Evolutionary conservation across 2,329 filamentous ascomycete species (phyloP), one percentile per base, ranked within the genome.

Genomic region (Incumbomyces delicatus): DNA sequence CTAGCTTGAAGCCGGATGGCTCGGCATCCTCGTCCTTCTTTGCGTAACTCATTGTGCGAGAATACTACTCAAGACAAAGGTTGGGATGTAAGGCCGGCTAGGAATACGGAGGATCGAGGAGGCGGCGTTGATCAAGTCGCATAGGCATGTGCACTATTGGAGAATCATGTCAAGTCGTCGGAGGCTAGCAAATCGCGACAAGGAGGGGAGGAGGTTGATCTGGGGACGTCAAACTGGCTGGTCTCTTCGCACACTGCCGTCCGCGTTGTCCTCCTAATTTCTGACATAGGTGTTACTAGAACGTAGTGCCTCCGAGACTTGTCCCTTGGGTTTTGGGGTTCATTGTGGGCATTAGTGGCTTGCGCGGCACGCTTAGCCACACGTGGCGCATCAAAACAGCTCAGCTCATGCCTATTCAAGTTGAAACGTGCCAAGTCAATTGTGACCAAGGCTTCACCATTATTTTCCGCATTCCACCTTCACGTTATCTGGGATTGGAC

Each of bases 11-110:
- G 74, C 96, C 78, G 64, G 85, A 83, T 66, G 83, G 80, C 66
- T 95, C 90, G 64, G 83, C 87, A 75, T 98, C 92, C 77, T 96
- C 92, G 70, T 98, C 90, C 77, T 95, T 96, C 75, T 98, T 98
- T 75, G 90, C 83, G 79, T 92, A 94, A 72, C 85, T 92, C 89
- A 95, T 95, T 18, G 51, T 67, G 65, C 20, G 16, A 27, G 33
- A 7, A 10, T 11, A 20, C 10, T 44, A 16, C 14, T 29, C 31
- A 36, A 33, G 32, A 44, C 31, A 12, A 35, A 33, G 12, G 14
- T 20, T 2, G 12, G 48, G 36, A 41, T 35, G 17, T 42, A 7
- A 52, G 53, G 53, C 54, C 55, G 57, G 57, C 57, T 60, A 57
- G 57, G 50, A 52, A 36, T 34, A 39, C 41, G 41, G 31, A 39